A percentile compares a stretch with the other conserved stretches of the same genome.
phyloP scores from a whole-genome alignment of 345 rosid species.

The Dipteronia sinensis region DNA sequence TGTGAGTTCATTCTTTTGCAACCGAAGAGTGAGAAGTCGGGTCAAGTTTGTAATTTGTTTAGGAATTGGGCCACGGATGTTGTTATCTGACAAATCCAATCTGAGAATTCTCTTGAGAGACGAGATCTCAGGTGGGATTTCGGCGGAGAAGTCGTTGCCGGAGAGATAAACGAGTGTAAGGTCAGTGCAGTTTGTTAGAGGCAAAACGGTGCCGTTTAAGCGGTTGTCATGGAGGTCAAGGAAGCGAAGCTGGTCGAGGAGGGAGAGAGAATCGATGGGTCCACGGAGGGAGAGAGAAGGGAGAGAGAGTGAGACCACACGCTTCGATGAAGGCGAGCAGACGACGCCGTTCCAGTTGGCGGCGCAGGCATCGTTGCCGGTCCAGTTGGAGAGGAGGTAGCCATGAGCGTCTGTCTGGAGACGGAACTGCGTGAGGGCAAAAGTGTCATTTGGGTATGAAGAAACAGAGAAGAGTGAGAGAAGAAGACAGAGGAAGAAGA shows the following conservation, averaged over 20 bases:
- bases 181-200: slow-evolving; percentile 65
- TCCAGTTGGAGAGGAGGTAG: slow-evolving; percentile 77
- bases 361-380: slow-evolving; percentile 67
- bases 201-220: slow-evolving; percentile 66
- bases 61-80: slow-evolving; percentile 70
- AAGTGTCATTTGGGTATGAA: slow-evolving; percentile 60
- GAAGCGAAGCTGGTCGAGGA: slow-evolving; percentile 77
- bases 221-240: slow-evolving; percentile 88
- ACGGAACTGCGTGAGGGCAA: slow-evolving; percentile 79
- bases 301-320: slow-evolving; percentile 59
- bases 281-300: slow-evolving; percentile 80
- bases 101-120: slow-evolving; percentile 62
- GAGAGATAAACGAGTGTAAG: slow-evolving; percentile 78
- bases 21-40: slow-evolving; percentile 70
- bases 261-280: slow-evolving; percentile 62
- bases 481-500: slow-evolving; percentile 15
- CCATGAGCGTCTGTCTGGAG: slow-evolving; percentile 80
- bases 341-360: slow-evolving; percentile 73
- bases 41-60: slow-evolving; percentile 49
- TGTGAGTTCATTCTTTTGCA: slow-evolving; percentile 79
- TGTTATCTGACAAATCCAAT: slow-evolving; percentile 82
- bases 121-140: slow-evolving; percentile 65
- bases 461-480: slow-evolving; percentile 11
- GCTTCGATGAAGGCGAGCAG: slow-evolving; percentile 55
- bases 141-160: slow-evolving; percentile 74